Conservation (phyloP, 208 protist genomes). For the Leishmania tarentolae region DNA sequence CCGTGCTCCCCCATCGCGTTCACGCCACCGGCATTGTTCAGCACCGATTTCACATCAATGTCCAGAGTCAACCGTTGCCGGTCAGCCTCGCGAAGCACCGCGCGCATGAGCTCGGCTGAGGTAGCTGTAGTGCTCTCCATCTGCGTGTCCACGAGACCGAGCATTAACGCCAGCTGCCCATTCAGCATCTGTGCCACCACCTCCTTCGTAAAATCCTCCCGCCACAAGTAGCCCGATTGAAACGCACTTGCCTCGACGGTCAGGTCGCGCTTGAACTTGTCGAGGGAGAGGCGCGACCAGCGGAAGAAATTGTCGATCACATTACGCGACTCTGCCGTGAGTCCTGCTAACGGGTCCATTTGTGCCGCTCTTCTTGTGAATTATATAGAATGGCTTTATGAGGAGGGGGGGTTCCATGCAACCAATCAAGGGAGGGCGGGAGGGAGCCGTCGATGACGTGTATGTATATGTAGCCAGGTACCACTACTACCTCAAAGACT, state of each 20-base stretch:
- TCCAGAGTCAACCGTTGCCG: constrained; percentile 53
- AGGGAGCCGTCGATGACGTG: not conserved
- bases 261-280: constrained; percentile 67
- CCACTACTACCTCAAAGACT: not conserved
- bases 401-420: not conserved
- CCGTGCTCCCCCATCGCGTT: constrained; percentile 58
- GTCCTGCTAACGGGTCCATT: constrained; percentile 46
- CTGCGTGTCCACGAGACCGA: constrained; percentile 56
- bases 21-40: constrained; percentile 56
- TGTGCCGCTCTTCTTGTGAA: not conserved
- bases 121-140: constrained; percentile 47
- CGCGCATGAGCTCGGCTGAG: constrained; percentile 63
- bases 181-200: constrained; percentile 55
- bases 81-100: constrained; percentile 71
- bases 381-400: not conserved
- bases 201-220: constrained; percentile 49
- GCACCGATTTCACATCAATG: constrained; percentile 53
- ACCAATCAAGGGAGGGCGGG: not conserved
- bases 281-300: constrained; percentile 66
- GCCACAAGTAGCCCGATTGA: constrained; percentile 54
- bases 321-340: constrained; percentile 50
- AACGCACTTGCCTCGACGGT: constrained; percentile 60
- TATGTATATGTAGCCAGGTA: not conserved
- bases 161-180: constrained; percentile 58
- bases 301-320: constrained; percentile 66